Conservation (phyloP, 805 yeast species). For the Monosporozyma aerobia region DNA sequence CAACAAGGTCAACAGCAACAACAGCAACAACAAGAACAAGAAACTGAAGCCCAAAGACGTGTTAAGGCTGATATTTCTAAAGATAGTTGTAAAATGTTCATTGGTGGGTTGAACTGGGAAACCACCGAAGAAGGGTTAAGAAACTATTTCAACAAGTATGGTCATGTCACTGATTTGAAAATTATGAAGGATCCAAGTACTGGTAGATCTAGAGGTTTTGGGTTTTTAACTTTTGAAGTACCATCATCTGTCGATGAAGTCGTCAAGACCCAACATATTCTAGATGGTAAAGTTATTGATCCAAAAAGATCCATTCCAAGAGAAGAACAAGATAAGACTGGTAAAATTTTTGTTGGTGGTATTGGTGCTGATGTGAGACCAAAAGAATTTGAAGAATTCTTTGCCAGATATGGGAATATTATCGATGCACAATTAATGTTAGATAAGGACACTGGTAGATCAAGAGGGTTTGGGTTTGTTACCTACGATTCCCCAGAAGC, state of each 20-base stretch:
- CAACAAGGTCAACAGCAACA: conserved; percentile 16
- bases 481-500: conserved; percentile 94
- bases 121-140: conserved; percentile 83
- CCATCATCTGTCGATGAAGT: conserved; percentile 79
- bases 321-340: conserved; percentile 94
- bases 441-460: conserved; percentile 93
- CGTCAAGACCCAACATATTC: conserved; percentile 72
- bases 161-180: conserved; percentile 79
- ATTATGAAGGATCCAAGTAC: conserved; percentile 86
- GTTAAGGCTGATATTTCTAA: conserved; percentile 46
- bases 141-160: conserved; percentile 78
- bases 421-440: conserved; percentile 96
- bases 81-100: conserved; percentile 86
- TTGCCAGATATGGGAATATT: conserved; percentile 80
- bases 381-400: conserved; percentile 77
- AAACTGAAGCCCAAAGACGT: conserved; percentile 12
- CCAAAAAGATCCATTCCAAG: conserved; percentile 96
- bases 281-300: conserved; percentile 94
- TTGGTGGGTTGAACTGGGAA: conserved; percentile 98
- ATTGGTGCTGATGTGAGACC: conserved; percentile 91
- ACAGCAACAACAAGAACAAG: neutral
- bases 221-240: conserved; percentile 79
- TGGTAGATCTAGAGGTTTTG: conserved; percentile 92
- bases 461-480: conserved; percentile 95
- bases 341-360: conserved; percentile 96